Evolutionary conservation across 2,329 filamentous ascomycete genomes (phyloP), one percentile per base, ranked within the genome.

Genomic region (Venturia carpophila): DNA sequence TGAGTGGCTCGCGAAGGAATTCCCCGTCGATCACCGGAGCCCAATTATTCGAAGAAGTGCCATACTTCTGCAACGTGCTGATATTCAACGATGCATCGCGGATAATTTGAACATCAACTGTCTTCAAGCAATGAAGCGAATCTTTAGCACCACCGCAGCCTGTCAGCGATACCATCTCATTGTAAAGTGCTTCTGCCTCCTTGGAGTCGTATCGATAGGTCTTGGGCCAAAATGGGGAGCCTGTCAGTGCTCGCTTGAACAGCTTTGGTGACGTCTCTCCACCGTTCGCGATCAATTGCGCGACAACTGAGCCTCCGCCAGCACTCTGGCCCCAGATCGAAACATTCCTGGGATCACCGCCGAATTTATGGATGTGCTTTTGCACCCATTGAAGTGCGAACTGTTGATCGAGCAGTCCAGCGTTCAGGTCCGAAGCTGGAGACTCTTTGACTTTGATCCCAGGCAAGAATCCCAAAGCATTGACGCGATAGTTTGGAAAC

Each of bases 141-240:
- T 80, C 68, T 0, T 63, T 60, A 1, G 74, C 68, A 3, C 74
- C 74, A 0, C 72, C 71, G 68, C 84, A 86, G 0, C 81, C 82
- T 0, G 80, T 80, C 17, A 80, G 71, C 24, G 74, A 71, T 1
- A 77, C 77, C 9, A 84, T 74, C 37, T 73, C 72, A 60, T 79
- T 73, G 68, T 83, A 86, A 0, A 84, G 73, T 10, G 70, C 75
- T 69, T 86, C 82, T 1, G 81, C 79, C 70, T 84, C 77, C 0
- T 77, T 74, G 5, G 74, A 74, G 68, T 84, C 78, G 70, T 82
- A 81, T 9, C 71, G 69, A 71, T 85, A 84, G 17, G 82, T 84
- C 71, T 84, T 84, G 0, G 82, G 80, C 83, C 83, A 85, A 70
- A 83, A 86, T 0, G 83, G 84, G 9, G 78, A 81, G 67, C 77